A percentile compares a stretch with the other conserved stretches of the same genome.
Evolutionary conservation across 208 protist genomes (phyloP).

Genomic region (Phytomonas sp.): DNA sequence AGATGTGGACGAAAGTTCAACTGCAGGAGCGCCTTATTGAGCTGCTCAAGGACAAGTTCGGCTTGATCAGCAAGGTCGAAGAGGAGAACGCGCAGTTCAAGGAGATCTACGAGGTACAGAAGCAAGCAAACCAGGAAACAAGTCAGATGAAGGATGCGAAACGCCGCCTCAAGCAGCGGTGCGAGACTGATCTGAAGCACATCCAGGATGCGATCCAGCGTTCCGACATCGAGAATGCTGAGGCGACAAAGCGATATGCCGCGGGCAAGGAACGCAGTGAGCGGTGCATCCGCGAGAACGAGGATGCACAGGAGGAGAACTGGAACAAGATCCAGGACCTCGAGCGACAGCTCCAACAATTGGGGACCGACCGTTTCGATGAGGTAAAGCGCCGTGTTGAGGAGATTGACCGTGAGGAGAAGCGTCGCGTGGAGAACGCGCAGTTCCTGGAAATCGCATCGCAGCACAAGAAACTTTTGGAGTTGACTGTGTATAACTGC

Average conservation of each 20-base stretch:
- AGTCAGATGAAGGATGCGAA: constrained; percentile 74
- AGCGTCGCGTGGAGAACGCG: constrained; percentile 69
- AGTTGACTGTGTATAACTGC: constrained; percentile 79
- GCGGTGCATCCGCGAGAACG: constrained; percentile 55
- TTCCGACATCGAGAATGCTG: constrained; percentile 69
- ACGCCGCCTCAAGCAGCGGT: constrained; percentile 65
- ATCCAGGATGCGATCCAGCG: constrained; percentile 75
- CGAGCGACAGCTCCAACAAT: constrained; percentile 62
- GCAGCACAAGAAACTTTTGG: constrained; percentile 80
- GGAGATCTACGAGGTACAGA: constrained; percentile 74
- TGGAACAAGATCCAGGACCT: constrained; percentile 79
- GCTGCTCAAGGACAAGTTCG: constrained; percentile 71
- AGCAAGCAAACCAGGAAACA: constrained; percentile 68
- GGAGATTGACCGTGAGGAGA: constrained; percentile 76
- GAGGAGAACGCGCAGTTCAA: constrained; percentile 73
- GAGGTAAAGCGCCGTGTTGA: constrained; percentile 82
- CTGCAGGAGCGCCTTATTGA: constrained; percentile 75
- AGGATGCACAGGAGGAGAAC: constrained; percentile 63
- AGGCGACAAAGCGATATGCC: constrained; percentile 68
- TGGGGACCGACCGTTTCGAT: constrained; percentile 74
- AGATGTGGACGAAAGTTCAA: constrained; percentile 79
- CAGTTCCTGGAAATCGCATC: constrained; percentile 69
- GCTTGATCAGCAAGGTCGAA: constrained; percentile 59
- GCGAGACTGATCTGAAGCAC: constrained; percentile 64
- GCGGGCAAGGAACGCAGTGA: constrained; percentile 69